Percentiles rank a stretch among this genome's conserved stretches.
Evolutionary conservation across 2,329 filamentous ascomycete species (phyloP).

Genomic region (Monosporascus sp.): DNA sequence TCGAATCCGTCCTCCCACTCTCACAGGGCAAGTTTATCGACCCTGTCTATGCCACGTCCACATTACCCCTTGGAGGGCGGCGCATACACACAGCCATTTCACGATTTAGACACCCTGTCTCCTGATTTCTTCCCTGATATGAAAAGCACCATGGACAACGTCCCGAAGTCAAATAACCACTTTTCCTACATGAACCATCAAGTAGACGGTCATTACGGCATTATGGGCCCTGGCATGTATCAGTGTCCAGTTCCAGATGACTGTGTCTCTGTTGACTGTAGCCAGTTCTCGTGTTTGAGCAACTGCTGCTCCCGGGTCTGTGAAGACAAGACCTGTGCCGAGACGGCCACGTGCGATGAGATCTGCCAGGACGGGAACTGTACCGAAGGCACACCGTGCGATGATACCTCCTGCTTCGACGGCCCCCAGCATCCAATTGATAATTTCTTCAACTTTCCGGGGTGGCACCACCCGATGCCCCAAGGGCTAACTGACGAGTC

Average conservation of each 20-base stretch:
- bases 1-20: slow-evolving; percentile 3
- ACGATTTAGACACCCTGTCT: slow-evolving; percentile 2
- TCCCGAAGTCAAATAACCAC: slow-evolving; percentile 3
- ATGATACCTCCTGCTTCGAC: slow-evolving; percentile 20
- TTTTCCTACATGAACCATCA: slow-evolving; percentile 7
- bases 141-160: slow-evolving; percentile 6
- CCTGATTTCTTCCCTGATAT: slow-evolving; percentile 6
- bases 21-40: slow-evolving; percentile 5
- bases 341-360: slow-evolving; percentile 21
- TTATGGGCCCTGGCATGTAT: slow-evolving; percentile 10
- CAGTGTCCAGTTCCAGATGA: slow-evolving; percentile 13
- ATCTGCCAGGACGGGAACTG: slow-evolving; percentile 23
- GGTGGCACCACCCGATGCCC: slow-evolving; percentile 7
- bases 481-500: slow-evolving; percentile 5
- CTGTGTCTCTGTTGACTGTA: slow-evolving; percentile 16
- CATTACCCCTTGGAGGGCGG: slow-evolving; percentile 5
- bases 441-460: slow-evolving; percentile 10
- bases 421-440: slow-evolving; percentile 5
- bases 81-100: slow-evolving; percentile 3
- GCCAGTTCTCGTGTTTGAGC: slow-evolving; percentile 17
- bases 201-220: slow-evolving; percentile 10
- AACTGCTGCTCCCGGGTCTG: slow-evolving; percentile 19
- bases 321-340: slow-evolving; percentile 21
- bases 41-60: slow-evolving; percentile 4
- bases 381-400: slow-evolving; percentile 20